Base-by-base conservation (phyloP, 768 basidiomycete species). In the Tremella yokohamensis region DNA sequence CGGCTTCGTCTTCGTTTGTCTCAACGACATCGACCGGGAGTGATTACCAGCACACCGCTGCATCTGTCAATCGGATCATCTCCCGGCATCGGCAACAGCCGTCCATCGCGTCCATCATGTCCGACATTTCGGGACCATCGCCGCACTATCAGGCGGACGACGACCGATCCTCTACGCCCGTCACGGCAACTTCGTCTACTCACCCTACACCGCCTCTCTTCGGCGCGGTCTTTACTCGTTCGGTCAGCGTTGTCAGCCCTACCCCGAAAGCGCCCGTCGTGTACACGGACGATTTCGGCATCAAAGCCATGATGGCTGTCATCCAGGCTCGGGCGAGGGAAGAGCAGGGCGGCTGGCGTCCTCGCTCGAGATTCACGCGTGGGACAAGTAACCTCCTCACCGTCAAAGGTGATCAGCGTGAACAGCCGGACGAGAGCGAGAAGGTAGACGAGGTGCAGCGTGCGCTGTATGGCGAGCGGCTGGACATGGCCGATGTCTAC, bases 261-360 rank as follows among this genome's bases (percentile, higher is more conserved):
- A 69, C 63, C 44, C 70, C 71, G 9, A 51, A 52, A 11, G 64
- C 56, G 0, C 67, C 76, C 0, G 64, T 77, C 4, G 56, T 69
- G 49, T 68, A 74, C 51, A 63, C 62, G 60, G 85, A 93, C 69
- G 90, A 93, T 74, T 93, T 93, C 77, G 92, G 92, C 1, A 79
- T 94, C 22, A 78, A 83, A 8, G 82, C 85, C 52, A 91, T 96
- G 89, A 82, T 96, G 82, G 86, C 89, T 22, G 81, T 93, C 42
- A 90, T 96, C 55, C 87, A 91, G n/a, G 68, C 71, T 37, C 51
- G 73, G 37, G 70, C 75, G 40, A 57, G 62, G 39, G 65, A 69
- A 18, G 26, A 53, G 37, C 47, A 40, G 38, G 29, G 29, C 29
- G 29, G 29, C 29, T 34, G 29, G 29, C 29, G 29, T 34, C 42